Evolutionary conservation across 306 rosid species (phyloP), one percentile per base, ranked within the genome.

Genomic region (Senna siamea): DNA sequence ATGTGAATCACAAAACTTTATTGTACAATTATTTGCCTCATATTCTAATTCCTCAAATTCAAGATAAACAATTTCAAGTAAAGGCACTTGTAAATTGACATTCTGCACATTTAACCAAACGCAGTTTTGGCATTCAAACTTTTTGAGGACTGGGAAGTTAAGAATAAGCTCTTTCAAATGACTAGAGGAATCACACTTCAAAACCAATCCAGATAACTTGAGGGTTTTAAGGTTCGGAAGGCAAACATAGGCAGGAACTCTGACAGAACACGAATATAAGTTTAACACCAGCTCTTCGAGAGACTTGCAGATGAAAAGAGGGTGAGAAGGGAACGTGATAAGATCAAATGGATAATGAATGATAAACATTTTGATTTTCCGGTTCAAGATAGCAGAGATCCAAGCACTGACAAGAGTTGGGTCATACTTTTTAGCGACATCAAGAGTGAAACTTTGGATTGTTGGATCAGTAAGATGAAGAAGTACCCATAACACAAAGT

Each of bases 201-300:
- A 62, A 11, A 4, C 18, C 17, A 62, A 18, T 37, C 30, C 5
- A 38, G 2, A 11, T 17, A 62, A 26, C 4, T 6, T 37, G 35
- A 62, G 69, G 51, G 22, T 4, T 62, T 37, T 13, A 7, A 62
- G 51, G 15, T 62, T 62, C 5, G 69, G 69, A 62, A 62, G 51
- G 38, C 69, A 17, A 37, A 17, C 13, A 62, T 0, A 9, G 9
- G 17, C 1, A 10, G 50, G 69, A 9, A 38, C 13, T 9, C 47
- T 41, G 6, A 41, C 2, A 41, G 47, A 1, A 41, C 47, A 7
- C 3, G 2, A 15, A 41, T 8, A 9, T 6, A 38, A 2, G 9
- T 37, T n/a, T 37, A 62, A 44, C 9, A 7, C 40, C 41, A 58
- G 35, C 28, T 37, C 11, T 9, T 35, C 69, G 0, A 62, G 51